Percentiles rank a stretch among this genome's conserved stretches.
Conservation (phyloP, 2,329 filamentous ascomycete species). For the Alternaria novae-zelandiae region DNA sequence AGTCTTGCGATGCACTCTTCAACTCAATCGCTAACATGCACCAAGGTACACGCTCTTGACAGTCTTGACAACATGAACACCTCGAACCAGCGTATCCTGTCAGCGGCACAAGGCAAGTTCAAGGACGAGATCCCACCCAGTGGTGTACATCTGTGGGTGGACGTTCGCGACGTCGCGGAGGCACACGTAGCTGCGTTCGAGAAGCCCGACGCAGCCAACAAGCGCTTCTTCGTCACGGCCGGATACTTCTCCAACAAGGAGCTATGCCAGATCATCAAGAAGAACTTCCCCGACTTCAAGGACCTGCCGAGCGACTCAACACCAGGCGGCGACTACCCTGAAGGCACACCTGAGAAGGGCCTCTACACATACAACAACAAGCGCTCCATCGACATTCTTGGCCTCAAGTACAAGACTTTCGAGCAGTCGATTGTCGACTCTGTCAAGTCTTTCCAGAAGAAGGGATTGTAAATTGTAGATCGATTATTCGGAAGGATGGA, state of each 20-base stretch:
- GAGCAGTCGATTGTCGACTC: constrained; percentile 67
- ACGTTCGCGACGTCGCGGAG: constrained; percentile 64
- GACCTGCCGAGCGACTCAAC: constrained; percentile 55
- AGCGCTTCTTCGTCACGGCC: constrained; percentile 67
- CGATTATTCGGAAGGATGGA: not conserved
- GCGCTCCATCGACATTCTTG: constrained; percentile 62
- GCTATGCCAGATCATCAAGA: constrained; percentile 62
- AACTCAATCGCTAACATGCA: constrained; percentile 12
- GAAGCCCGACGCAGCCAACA: constrained; percentile 62
- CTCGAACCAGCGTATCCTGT: constrained; percentile 71
- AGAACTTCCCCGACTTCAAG: constrained; percentile 62
- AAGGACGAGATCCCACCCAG: constrained; percentile 65
- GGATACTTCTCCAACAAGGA: constrained; percentile 67
- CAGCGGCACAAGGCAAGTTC: constrained; percentile 68
- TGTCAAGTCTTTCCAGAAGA: constrained; percentile 66
- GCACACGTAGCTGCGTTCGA: constrained; percentile 67
- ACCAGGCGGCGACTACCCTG: constrained; percentile 54
- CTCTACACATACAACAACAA: constrained; percentile 61
- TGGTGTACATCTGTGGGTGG: constrained; percentile 58
- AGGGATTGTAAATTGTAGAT: constrained; percentile 50
- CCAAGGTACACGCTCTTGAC: constrained; percentile 62
- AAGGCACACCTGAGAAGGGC: constrained; percentile 52
- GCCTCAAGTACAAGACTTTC: constrained; percentile 64
- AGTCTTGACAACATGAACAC: constrained; percentile 72
- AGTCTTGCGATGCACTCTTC: constrained; percentile 3